A percentile compares a stretch with the other conserved stretches of the same genome.
These are phyloP conservation scores for Ophiosphaerella korrae DNA, from an alignment of 2,329 filamentous ascomycete genomes.

Conservation along the genomic window DNA sequence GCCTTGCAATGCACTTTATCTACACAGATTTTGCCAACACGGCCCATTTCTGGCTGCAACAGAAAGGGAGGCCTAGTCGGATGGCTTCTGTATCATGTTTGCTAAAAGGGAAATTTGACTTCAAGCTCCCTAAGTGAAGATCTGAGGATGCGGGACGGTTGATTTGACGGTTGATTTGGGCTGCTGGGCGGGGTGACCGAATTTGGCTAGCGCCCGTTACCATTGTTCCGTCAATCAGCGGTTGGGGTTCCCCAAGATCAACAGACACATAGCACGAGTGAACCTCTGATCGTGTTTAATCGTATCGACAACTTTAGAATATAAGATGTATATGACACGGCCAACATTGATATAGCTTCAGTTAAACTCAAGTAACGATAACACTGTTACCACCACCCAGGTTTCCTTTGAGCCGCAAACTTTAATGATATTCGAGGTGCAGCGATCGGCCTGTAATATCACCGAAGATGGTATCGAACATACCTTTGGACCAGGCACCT, in stretches of 20 bases:
- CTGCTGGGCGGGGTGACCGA: constrained; percentile 7
- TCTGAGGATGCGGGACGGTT: constrained; percentile 23
- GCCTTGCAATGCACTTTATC: too few species aligned
- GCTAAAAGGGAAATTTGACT: neutral
- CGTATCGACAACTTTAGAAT: too few species aligned
- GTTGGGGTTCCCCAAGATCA: neutral
- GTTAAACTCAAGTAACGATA: too few species aligned
- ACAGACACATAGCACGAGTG: neutral
- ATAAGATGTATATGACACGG: too few species aligned
- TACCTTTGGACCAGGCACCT: constrained; percentile 11
- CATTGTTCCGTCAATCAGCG: constrained; percentile 36
- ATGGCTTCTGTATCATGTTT: too few species aligned
- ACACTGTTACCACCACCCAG: neutral
- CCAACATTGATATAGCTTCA: too few species aligned
- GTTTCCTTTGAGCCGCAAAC: neutral
- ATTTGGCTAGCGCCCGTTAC: constrained; percentile 23
- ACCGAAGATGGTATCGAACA: constrained; percentile 6
- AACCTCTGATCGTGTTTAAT: too few species aligned
- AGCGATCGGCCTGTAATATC: neutral
- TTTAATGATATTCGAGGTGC: neutral
- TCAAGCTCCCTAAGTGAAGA: constrained; percentile 7
- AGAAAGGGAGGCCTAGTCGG: neutral
- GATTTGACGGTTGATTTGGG: constrained; percentile 9
- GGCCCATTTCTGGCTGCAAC: neutral
- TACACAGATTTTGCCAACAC: too few species aligned